Evolutionary conservation across 345 rosid species (phyloP).

Genomic region (Citrus sp.): DNA sequence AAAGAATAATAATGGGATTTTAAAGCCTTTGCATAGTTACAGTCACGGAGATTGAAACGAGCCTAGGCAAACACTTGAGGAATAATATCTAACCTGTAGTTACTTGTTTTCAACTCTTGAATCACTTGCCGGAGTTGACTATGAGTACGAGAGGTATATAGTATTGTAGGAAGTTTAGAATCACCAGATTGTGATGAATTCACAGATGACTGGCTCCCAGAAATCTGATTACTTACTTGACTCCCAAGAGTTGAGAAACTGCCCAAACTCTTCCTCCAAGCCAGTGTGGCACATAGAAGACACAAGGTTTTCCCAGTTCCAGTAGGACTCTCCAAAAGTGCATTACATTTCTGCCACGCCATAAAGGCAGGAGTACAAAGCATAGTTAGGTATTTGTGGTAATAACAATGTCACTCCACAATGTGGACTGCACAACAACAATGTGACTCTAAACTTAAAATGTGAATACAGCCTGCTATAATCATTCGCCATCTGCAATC

Average conservation of each 20-base stretch:
- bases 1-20: background rate
- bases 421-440: background rate
- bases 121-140: slow-evolving; percentile 96
- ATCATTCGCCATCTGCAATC: background rate
- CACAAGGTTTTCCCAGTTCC: slow-evolving; percentile 96
- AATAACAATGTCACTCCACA: background rate
- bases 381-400: background rate
- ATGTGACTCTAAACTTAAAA: background rate
- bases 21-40: background rate
- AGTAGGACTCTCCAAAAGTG: slow-evolving; percentile 95
- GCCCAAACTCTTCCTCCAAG: slow-evolving; percentile 96
- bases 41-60: background rate
- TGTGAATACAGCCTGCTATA: background rate
- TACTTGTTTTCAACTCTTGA: slow-evolving; percentile 81
- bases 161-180: slow-evolving; percentile 57
- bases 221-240: slow-evolving; percentile 28
- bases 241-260: slow-evolving; percentile 55
- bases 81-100: slow-evolving; percentile 59
- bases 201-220: slow-evolving; percentile 27
- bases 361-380: slow-evolving; percentile 5
- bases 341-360: slow-evolving; percentile 65
- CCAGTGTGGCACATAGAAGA: slow-evolving; percentile 94
- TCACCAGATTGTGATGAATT: slow-evolving; percentile 26
- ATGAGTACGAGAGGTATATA: slow-evolving; percentile 90
- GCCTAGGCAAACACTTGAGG: background rate